Base-by-base conservation (phyloP, 164 flowering plant genomes). In the grape (Vitis vinifera) region DNA sequence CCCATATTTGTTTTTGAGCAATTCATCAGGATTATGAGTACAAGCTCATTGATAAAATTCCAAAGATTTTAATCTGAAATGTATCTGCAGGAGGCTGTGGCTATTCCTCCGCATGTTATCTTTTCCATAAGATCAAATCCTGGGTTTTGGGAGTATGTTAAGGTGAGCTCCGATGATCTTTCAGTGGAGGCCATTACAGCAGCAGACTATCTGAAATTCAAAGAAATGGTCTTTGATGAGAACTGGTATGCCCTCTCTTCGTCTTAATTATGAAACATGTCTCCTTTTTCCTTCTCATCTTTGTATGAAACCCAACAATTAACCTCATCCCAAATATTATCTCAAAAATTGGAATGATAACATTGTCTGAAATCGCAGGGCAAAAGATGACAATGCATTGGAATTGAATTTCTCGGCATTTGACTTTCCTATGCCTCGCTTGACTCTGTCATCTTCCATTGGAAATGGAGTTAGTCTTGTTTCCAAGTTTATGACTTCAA, bases 391-490 rank as follows among this genome's bases (percentile, higher is more conserved):
- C 23, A 79, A 77, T 73, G 79, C 86, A 16, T 72, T 86, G 70
- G 92, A 88, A 62, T 67, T 85, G 59, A 90, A 88, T 63, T 86
- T 88, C 68, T 87, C 82, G 60, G 86, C 88, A 7, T 76, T 85
- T 58, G 84, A 82, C 27, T 79, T 71, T 23, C 47, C 73, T 15
- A 30, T 68, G 47, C 90, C 89, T 14, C 77, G 72, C 55, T 72
- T 83, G 23, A 76, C 76, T 14, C 76, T 82, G 6, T 77, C 90
- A 9, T 79, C 82, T 44, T 86, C 85, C 15, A 83, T 88, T 59
- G 92, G 92, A 51, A 79, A 86, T 70, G 92, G 92, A 2, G 77
- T 84, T 16, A 57, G 65, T 53, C 86, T 79, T 61, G 78, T 83
- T 55, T 76, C 84, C 8, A 81, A 81, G 55, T 74, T 80, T 73